These are phyloP conservation scores for Brassica cretica DNA, from an alignment of 345 rosid species.

Conservation along the genomic window DNA sequence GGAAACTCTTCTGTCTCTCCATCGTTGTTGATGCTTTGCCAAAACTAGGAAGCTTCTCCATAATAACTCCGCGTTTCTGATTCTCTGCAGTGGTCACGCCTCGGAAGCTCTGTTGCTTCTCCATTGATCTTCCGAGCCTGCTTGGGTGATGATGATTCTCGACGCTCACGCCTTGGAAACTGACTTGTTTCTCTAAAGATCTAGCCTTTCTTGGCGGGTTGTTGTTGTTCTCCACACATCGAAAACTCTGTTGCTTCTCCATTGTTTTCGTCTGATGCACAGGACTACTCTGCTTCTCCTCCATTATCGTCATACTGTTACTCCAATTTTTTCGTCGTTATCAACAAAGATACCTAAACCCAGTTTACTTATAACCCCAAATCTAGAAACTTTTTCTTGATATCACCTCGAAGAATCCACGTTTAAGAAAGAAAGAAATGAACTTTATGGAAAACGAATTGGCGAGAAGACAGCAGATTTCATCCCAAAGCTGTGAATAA, in stretches of 20 bases:
- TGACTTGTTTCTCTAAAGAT: conserved; percentile 58
- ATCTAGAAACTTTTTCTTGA: conserved; percentile 17
- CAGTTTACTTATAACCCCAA: conserved; percentile 12
- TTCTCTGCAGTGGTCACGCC: conserved; percentile 34
- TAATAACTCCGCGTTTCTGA: conserved; percentile 39
- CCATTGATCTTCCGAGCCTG: conserved; percentile 41
- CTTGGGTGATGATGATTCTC: conserved; percentile 61
- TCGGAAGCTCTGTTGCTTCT: conserved; percentile 49
- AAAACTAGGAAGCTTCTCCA: conserved; percentile 66
- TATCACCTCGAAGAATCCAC: conserved; percentile 30
- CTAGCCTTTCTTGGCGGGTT: conserved; percentile 44
- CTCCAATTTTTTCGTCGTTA: conserved; percentile 27
- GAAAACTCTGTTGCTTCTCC: conserved; percentile 55
- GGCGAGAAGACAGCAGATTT: conserved; percentile 9
- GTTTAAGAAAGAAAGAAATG: background rate
- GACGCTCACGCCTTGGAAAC: conserved; percentile 44
- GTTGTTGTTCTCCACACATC: conserved; percentile 47
- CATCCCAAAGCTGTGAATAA: conserved; percentile 5
- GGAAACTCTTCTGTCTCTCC: conserved; percentile 63
- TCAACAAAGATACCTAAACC: conserved; percentile 21
- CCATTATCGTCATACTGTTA: conserved; percentile 37
- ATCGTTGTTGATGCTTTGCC: conserved; percentile 28
- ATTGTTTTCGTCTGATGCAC: conserved; percentile 27
- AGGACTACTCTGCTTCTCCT: conserved; percentile 40
- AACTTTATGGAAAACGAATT: conserved; percentile 20